Percentiles rank a stretch among this genome's conserved stretches.
These are phyloP conservation scores for Saccharomycopsis fodiens DNA, from an alignment of 805 yeast species.

Conservation along the genomic window DNA sequence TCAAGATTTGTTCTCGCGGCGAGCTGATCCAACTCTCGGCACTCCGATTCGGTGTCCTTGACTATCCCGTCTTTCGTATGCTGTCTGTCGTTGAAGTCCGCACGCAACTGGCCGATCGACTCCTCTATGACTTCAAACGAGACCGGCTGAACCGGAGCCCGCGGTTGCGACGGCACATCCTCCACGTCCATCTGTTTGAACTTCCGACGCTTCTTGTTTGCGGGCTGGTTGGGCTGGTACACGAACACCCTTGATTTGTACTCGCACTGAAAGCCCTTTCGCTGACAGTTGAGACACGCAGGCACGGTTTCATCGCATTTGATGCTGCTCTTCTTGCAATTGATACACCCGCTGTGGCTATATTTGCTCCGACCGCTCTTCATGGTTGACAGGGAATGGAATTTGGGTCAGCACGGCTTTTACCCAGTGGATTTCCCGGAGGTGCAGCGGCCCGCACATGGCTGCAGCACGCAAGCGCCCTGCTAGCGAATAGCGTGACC, in stretches of 20 bases:
- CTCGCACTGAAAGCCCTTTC: slow-evolving; percentile 7
- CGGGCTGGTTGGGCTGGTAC: slow-evolving; percentile 11
- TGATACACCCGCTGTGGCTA: slow-evolving; percentile 16
- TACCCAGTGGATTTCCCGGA: too few relatives aligned
- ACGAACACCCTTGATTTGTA: slow-evolving; percentile 14
- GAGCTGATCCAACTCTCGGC: slow-evolving; percentile 1
- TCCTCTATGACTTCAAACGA: slow-evolving; percentile 6
- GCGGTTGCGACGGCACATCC: background rate
- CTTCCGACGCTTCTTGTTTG: slow-evolving; percentile 2
- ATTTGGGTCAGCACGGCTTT: too few relatives aligned
- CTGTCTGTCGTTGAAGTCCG: background rate
- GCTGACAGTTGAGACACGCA: slow-evolving; percentile 8
- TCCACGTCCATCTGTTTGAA: slow-evolving; percentile 1
- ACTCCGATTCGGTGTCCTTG: background rate
- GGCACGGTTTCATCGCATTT: slow-evolving; percentile 17
- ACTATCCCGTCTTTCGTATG: background rate
- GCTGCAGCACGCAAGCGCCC: too few relatives aligned
- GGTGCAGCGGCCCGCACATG: too few relatives aligned
- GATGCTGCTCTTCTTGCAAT: slow-evolving; percentile 18
- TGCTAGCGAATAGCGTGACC: too few relatives aligned
- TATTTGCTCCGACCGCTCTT: slow-evolving; percentile 11
- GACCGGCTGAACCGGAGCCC: background rate
- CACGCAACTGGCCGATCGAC: slow-evolving; percentile 5
- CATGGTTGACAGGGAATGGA: background rate
- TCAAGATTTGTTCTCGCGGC: background rate